Evolutionary conservation across 2,329 filamentous ascomycete species (phyloP).

Genomic region (Akanthomyces uredinophilus): DNA sequence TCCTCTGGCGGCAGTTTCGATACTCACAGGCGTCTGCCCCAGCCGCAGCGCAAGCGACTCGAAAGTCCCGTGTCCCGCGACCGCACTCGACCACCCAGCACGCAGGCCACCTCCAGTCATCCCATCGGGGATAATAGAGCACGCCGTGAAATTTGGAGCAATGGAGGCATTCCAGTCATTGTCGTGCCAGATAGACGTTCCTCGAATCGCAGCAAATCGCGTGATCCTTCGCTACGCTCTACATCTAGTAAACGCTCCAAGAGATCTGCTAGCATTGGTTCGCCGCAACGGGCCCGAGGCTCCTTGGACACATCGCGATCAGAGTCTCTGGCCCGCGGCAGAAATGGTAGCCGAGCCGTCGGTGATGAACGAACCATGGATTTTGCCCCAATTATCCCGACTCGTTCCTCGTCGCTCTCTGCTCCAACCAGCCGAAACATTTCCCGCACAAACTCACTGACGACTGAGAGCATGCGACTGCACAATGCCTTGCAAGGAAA

Average conservation of each 20-base stretch:
- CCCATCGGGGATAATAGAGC: conserved; percentile 37
- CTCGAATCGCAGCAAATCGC: conserved; percentile 47
- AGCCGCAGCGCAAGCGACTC: neutral
- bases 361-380: conserved; percentile 53
- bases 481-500: conserved; percentile 40
- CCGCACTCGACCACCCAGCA: conserved; percentile 32
- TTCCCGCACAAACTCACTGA: conserved; percentile 51
- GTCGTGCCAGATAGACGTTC: conserved; percentile 56
- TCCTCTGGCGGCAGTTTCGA: neutral
- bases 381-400: conserved; percentile 52
- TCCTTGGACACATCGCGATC: conserved; percentile 13
- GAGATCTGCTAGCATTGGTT: conserved; percentile 47
- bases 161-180: conserved; percentile 57
- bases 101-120: conserved; percentile 35
- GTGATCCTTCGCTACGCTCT: conserved; percentile 53
- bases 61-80: conserved; percentile 1
- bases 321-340: neutral
- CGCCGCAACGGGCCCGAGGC: conserved; percentile 30
- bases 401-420: conserved; percentile 56
- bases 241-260: conserved; percentile 55
- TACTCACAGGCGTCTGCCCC: conserved; percentile 6
- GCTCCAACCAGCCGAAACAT: conserved; percentile 56
- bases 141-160: conserved; percentile 54
- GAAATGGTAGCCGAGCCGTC: neutral
- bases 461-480: conserved; percentile 53